Evolutionary conservation across 2,329 filamentous ascomycete species (phyloP), one percentile per base, ranked within the genome.

Genomic region (Colletotrichum costaricense): DNA sequence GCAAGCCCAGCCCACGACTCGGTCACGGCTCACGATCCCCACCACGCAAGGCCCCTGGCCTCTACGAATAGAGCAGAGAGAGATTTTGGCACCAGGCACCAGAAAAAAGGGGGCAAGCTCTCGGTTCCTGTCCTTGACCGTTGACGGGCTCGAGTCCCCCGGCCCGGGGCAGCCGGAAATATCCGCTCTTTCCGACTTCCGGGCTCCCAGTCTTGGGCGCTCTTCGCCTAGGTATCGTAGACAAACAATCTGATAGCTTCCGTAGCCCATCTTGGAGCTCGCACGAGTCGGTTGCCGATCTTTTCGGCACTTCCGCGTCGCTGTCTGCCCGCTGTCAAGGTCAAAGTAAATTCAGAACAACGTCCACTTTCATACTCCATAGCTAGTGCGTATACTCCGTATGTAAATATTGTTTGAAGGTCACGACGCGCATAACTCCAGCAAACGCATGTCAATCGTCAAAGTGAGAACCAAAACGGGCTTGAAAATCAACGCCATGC

Each of bases 401-500:
- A 42, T 38, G 5, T 42, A 42, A 12, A 42, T 2, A 42, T 16
- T 19, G 14, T 2, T 12, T 28, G 19, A 33, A 16, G 24, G n/a
- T 38, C 62, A 55, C 62, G 14, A 38, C 26, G 16, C 5, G 38
- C 38, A 19, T 8, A 19, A 16, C 19, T 7, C 30, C 14, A 14
- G 59, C 3, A 11, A 5, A 11, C 5, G 5, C 19, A 9, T n/a
- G 28, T 7, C 14, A 4, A 12, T 5, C 24, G 5, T 16, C 22
- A 7, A n/a, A 55, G 30, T 30, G 33, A 38, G 8, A 65, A 42
- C 28, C 35, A 12, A n/a, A 42, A 19, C n/a, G 16, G 24, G 35
- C 35, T 65, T 12, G 12, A 52, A 69, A 69, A 54, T 24, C 38
- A 49, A 59, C 63, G 69, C 49, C 66, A 69, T 69, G 52, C 52